Evolutionary conservation across 139 green algal genomes (phyloP), one percentile per base, ranked within the genome.

Genomic region (Raphidocelis subcapitata): DNA sequence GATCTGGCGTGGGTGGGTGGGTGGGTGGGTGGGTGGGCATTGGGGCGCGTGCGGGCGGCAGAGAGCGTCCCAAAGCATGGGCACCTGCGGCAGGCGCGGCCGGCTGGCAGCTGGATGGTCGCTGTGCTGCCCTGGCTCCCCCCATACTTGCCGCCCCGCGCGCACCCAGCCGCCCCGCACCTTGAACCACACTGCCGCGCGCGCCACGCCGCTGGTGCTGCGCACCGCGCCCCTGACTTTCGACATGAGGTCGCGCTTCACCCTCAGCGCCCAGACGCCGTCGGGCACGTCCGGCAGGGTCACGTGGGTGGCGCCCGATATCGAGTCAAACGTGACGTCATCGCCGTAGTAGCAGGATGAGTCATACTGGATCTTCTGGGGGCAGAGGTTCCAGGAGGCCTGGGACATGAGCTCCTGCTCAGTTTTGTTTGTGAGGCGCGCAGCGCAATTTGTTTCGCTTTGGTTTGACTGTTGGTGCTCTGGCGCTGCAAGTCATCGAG

Each of bases 161-260:
- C 12, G 8, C 41, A 49, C 41, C 41, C 8, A 12, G 41, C 41
- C 41, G 8, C 41, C 41, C 12, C 41, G 41, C 41, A 49, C 35
- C 70, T 76, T 77, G 75, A 80, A 86, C 61, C 82, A 86, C 18
- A 76, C 78, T 1, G 60, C 51, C 1, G 72, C 72, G 0, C 52
- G 1, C 20, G 75, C 62, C 49, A 86, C 52, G 15, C 71, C 66
- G 24, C 24, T n/a, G 24, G 32, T 67, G 49, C 79, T 69, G 8
- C 82, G 75, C 35, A 95, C 88, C 0, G 82, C 81, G n/a, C 90
- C 90, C 0, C 65, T 35, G 21, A 94, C 82, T 68, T 95, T 95
- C 57, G 85, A 67, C 67, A 95, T 93, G 28, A 92, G 89, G 80
- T 95, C 90, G 0, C 83, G 73, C 75, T 93, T 93, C 41, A 94